Base-by-base conservation (phyloP, 371 early-diverging fungal species). In the Mortierella sp. region DNA sequence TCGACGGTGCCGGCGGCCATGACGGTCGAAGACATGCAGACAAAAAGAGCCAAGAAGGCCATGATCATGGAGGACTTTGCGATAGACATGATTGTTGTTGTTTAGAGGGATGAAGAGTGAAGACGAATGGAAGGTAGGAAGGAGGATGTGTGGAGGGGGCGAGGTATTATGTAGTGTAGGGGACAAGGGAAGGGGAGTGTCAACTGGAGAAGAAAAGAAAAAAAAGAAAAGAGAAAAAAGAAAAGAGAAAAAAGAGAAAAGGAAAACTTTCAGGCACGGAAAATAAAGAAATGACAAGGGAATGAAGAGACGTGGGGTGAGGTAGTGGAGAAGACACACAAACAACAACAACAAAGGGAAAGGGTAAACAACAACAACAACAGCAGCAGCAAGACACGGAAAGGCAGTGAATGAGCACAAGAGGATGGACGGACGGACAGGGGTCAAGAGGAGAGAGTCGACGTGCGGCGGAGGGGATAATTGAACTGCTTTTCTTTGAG, bases 171-270 rank as follows among this genome's bases (percentile, higher is more conserved):
- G 64, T 43, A 13, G 50, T 59, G 75, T 48, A 71, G 74, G 72
- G 73, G 67, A 76, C 34, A 72, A 77, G 79, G 80, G 83, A 83
- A 77, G 79, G 75, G 83, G 83, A 83, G 80, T 75, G 72, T 76
- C 73, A 77, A 83, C 79, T 80, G 57, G 71, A 50, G 80, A 78
- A 72, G 54, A 74, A 79, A 74, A 28, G 55, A 50, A 73, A 73
- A 46, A 70, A 79, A 74, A 67, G 54, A 70, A 24, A 50, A 69
- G 59, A 69, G 43, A 64, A 24, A 44, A 54, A 26, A 8, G 46
- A 28, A n/a, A n/a, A n/a, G n/a, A n/a, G n/a, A n/a, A n/a, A n/a
- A n/a, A n/a, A n/a, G n/a, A n/a, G n/a, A n/a, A 53, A 44, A 37
- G 57, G 1, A 11, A 54, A 40, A 61, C 11, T 1, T 6, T 1